Evolutionary conservation across 2,329 filamentous ascomycete species (phyloP), one percentile per base, ranked within the genome.

Genomic region (Colletotrichum brevisporum): DNA sequence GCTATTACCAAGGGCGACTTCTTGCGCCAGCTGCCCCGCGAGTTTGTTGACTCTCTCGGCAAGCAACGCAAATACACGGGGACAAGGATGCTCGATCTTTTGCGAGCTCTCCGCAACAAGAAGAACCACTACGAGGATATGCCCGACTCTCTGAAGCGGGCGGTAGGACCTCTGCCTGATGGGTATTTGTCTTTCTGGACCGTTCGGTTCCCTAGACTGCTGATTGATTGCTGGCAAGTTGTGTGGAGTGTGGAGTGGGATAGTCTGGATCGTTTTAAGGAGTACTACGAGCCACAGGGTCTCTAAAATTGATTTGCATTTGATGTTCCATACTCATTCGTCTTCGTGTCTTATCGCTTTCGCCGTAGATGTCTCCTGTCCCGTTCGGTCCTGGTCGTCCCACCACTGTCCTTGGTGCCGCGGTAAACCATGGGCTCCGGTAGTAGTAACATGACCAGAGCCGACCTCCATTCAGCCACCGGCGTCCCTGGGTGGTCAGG

Each of bases 51-150:
- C 47, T 95, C 92, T 2, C 86, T 98, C 6, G 95, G 94, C 67
- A 97, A 97, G 82, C 95, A 98, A 81, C 89, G 95, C 76, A 98
- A 97, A 81, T 99, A 99, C 81, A 96, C 92, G 0, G 95, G 95
- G 0, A 88, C 89, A 1, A 89, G 90, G 54, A 88, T 99, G 77
- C 82, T 99, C 63, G 96, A 99, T 80, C 85, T 99, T 24, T 83
- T 99, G 21, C 89, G 96, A 2, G 96, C 95, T 1, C 83, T 99
- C 64, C 87, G 96, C 26, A 99, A 99, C 82, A 99, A 99, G 88
- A 93, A 93, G 75, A 97, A 98, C 72, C 96, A 99, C 78, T 99
- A 98, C 78, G 95, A 97, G 76, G 96, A 99, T 78, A 95, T 99
- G 93, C 88, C 93, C 6, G 92, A 95, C 15, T 83, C 89, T 56